Percentiles rank a stretch among this genome's conserved stretches.
These are phyloP conservation scores for Saccharum spontaneum DNA, from an alignment of 176 grass and related monocot species.

Conservation along the genomic window DNA sequence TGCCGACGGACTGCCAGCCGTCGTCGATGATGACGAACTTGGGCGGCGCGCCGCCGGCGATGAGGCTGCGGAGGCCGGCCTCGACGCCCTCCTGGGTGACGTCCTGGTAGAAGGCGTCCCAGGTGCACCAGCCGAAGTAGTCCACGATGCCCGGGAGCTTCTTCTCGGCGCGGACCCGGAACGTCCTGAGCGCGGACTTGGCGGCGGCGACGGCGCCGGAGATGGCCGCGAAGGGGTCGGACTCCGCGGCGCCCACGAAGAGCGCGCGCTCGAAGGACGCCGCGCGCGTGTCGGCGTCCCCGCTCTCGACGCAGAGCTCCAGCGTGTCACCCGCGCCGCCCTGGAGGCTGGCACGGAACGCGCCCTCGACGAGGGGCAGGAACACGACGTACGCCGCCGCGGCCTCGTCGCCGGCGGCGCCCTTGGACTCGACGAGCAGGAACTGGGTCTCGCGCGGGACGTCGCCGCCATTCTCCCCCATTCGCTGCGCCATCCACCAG, in stretches of 20 bases:
- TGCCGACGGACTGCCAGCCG: slow-evolving; percentile 82
- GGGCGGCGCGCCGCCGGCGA: slow-evolving; percentile 60
- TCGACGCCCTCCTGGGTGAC: slow-evolving; percentile 93
- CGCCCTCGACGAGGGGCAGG: slow-evolving; percentile 80
- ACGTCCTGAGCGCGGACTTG: slow-evolving; percentile 57
- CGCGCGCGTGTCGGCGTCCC: slow-evolving; percentile 54
- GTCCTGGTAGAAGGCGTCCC: slow-evolving; percentile 97
- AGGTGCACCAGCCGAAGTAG: slow-evolving; percentile 98
- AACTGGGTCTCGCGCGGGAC: slow-evolving; percentile 95
- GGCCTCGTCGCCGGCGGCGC: background rate
- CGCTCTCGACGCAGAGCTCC: slow-evolving; percentile 89
- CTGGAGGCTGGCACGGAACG: slow-evolving; percentile 83
- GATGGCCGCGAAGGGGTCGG: slow-evolving; percentile 81
- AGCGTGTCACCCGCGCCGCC: slow-evolving; percentile 71
- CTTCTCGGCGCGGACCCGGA: slow-evolving; percentile 68
- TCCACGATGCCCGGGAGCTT: slow-evolving; percentile 86
- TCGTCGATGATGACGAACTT: slow-evolving; percentile 96
- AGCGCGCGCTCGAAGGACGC: slow-evolving; percentile 47
- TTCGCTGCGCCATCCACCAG: slow-evolving; percentile 98
- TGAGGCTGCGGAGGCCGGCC: slow-evolving; percentile 71
- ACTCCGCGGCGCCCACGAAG: slow-evolving; percentile 68
- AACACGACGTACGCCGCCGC: slow-evolving; percentile 63
- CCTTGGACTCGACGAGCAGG: slow-evolving; percentile 77
- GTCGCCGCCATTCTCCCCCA: slow-evolving; percentile 74
- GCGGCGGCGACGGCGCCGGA: slow-evolving; percentile 62